Conservation (phyloP, 805 yeast species). For the Alloascoidea africana region DNA sequence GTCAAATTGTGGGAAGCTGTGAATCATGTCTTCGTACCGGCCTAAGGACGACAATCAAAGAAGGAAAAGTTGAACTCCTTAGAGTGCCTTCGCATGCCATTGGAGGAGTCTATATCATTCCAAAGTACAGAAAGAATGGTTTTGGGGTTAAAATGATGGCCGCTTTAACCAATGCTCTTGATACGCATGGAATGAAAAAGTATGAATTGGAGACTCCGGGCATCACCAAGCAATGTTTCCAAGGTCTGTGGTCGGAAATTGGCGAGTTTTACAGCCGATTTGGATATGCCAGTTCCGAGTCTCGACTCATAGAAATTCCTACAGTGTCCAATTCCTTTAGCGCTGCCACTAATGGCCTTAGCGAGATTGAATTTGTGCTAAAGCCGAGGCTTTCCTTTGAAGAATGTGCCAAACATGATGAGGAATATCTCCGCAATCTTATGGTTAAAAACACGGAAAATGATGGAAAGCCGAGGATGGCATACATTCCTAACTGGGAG, state of each 20-base stretch:
- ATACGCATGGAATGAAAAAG: background rate
- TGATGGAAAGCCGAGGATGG: background rate
- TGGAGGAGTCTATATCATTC: background rate
- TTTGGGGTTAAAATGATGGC: background rate
- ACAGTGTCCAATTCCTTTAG: too few species aligned
- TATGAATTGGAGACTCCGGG: background rate
- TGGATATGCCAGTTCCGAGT: constrained; percentile 1
- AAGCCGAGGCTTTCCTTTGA: background rate
- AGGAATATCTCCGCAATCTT: background rate
- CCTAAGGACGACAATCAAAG: background rate
- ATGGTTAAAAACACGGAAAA: background rate
- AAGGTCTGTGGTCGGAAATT: background rate
- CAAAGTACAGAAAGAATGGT: background rate
- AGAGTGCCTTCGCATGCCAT: background rate
- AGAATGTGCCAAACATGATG: background rate
- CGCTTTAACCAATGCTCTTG: background rate
- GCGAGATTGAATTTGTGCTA: background rate
- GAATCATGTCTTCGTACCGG: background rate
- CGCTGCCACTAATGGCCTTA: background rate
- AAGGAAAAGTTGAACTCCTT: background rate
- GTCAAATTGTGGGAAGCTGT: constrained; percentile 1
- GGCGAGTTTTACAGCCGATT: background rate
- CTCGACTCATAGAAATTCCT: background rate
- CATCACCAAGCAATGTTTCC: background rate
- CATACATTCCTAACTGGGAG: background rate